Evolutionary conservation across 768 basidiomycete species (phyloP), one percentile per base, ranked within the genome.

Genomic region (Cyclocybe cylindracea): DNA sequence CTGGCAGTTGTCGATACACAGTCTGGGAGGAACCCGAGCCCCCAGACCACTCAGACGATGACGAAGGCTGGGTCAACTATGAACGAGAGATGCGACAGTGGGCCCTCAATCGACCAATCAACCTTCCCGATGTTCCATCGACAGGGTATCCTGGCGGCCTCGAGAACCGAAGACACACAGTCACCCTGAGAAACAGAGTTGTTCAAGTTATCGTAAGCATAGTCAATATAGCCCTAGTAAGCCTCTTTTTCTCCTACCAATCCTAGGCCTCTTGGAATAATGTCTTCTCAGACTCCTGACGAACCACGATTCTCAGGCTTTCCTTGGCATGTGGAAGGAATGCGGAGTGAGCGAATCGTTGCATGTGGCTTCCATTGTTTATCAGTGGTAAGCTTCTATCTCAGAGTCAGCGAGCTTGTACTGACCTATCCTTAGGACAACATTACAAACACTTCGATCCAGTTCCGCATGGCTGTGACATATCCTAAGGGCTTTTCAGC

Each of bases 401-500:
- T 24, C 19, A 40, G 32, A 18, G 46, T 49, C 24, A 49, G n/a
- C 48, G 42, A 10, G 53, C 31, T 33, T 11, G 7, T 10, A 34
- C 46, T 39, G 13, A 46, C 50, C 19, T 7, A 29, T 16, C 32
- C 35, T 36, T 33, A 83, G 79, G 71, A 77, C 56, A 83, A 82
- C 53, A 64, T 81, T 13, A 60, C 63, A 0, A 58, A 64, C 1
- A 68, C 61, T 19, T 57, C 64, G 38, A 47, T 79, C 10, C 59
- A 71, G 37, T 81, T 82, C 58, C 74, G 80, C 19, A 80, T 80
- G 78, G 78, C 80, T 2, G 76, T 80, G 1, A 70, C 76, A 3
- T 73, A 70, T 47, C 81, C 80, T 18, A 63, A 69, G 5, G 68
- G 72, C 1, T 78, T 76, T 58, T 51, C 62, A 29, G 67, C 74